Evolutionary conservation across 108 stramenopile genomes (phyloP).

Genomic region (Pseudonitzschia delicatissima): DNA sequence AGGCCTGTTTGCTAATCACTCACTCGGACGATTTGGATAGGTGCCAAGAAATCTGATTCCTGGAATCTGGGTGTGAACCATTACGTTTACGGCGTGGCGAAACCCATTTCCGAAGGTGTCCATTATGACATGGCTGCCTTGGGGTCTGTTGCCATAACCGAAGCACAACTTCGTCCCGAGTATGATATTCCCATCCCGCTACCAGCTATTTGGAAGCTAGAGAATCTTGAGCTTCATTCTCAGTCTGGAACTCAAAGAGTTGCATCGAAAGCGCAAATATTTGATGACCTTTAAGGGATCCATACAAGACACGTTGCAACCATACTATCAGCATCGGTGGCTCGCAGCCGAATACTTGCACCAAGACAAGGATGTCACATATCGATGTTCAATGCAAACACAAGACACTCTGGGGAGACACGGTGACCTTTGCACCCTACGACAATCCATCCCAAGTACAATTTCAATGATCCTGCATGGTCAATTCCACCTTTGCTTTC

Average conservation of each 20-base stretch:
- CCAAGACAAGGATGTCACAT: constrained; percentile 8
- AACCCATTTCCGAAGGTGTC: constrained; percentile 3
- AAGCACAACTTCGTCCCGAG: constrained; percentile 13
- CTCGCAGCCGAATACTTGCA: constrained; percentile 27
- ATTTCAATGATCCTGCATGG: constrained; percentile 15
- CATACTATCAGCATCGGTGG: constrained; percentile 35
- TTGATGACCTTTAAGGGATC: constrained; percentile 23
- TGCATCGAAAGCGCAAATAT: constrained; percentile 10
- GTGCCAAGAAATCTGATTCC: constrained; percentile 6
- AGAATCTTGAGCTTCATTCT: neutral
- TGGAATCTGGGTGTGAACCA: constrained; percentile 22
- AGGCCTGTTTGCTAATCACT: constrained; percentile 18
- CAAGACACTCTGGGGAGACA: neutral
- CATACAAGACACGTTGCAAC: constrained; percentile 24
- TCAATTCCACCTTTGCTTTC: constrained; percentile 26
- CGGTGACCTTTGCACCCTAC: constrained; percentile 2
- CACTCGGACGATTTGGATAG: neutral
- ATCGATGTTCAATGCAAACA: constrained; percentile 35
- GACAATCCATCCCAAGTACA: constrained; percentile 7
- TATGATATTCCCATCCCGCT: constrained; percentile 31
- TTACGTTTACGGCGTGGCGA: constrained; percentile 14
- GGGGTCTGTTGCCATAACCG: constrained; percentile 8
- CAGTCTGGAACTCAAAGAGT: neutral
- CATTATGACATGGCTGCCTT: constrained; percentile 17
- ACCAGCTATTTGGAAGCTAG: constrained; percentile 6